Evolutionary conservation across 2,329 filamentous ascomycete genomes (phyloP).

Genomic region (Fusarium equiseti): DNA sequence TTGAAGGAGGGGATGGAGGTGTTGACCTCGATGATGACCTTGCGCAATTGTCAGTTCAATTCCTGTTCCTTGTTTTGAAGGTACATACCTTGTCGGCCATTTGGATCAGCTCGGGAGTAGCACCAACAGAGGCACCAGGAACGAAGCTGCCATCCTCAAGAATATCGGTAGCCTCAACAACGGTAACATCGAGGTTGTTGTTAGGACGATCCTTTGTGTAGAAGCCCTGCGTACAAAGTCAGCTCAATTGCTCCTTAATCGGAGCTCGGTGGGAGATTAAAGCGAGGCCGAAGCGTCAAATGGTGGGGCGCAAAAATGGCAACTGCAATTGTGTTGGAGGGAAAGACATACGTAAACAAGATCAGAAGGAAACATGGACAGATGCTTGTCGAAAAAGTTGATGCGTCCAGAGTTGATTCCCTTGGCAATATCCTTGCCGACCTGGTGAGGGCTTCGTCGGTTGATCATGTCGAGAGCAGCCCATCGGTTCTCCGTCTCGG

Average conservation of each 20-base stretch:
- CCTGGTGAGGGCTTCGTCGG: conserved; percentile 85
- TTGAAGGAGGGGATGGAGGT: conserved; percentile 86
- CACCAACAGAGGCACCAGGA: conserved; percentile 86
- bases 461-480: conserved; percentile 92
- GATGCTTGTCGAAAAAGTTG: conserved; percentile 93
- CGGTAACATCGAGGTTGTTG: conserved; percentile 82
- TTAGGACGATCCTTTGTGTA: conserved; percentile 84
- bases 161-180: conserved; percentile 88
- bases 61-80: background rate
- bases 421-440: conserved; percentile 90
- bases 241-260: conserved; percentile 22
- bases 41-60: conserved; percentile 17
- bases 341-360: conserved; percentile 75
- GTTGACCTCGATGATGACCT: conserved; percentile 92
- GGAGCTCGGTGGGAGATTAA: conserved; percentile 36
- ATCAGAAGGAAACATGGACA: conserved; percentile 92
- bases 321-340: too few species aligned
- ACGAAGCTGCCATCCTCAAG: conserved; percentile 91
- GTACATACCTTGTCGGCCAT: conserved; percentile 82
- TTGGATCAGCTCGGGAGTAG: conserved; percentile 86
- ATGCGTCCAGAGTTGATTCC: conserved; percentile 91
- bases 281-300: conserved; percentile 32
- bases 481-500: conserved; percentile 93
- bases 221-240: conserved; percentile 66
- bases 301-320: conserved; percentile 24